Evolutionary conservation across 257 asterid genomes (phyloP).

Genomic region (Nicotiana attenuata): DNA sequence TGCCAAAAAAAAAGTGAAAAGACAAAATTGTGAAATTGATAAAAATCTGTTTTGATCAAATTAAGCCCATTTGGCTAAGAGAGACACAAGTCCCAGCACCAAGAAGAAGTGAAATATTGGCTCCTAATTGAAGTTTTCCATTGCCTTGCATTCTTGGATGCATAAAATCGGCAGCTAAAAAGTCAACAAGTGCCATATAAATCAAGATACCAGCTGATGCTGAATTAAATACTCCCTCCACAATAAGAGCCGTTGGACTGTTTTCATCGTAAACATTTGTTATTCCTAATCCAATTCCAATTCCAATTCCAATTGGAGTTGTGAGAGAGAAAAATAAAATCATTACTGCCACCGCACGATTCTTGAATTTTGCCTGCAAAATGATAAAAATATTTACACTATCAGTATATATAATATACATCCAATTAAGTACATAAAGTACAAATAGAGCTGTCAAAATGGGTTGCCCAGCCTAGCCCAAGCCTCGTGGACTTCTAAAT

Average conservation of each 20-base stretch:
- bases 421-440: neutral
- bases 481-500: too few relatives aligned
- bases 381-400: too few relatives aligned
- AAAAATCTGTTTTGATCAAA: neutral
- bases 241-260: constrained; percentile 14
- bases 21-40: neutral
- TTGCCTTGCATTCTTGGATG: constrained; percentile 17
- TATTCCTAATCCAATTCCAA: constrained; percentile 6
- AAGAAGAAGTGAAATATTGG: constrained; percentile 17
- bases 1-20: too few relatives aligned
- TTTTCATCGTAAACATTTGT: constrained; percentile 8
- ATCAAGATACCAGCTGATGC: constrained; percentile 18
- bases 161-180: constrained; percentile 16
- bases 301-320: constrained; percentile 1
- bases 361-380: constrained; percentile 2
- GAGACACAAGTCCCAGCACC: constrained; percentile 14
- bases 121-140: constrained; percentile 16
- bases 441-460: too few relatives aligned
- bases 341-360: neutral
- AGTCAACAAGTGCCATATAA: constrained; percentile 14
- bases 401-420: too few relatives aligned
- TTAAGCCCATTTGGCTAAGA: constrained; percentile 16
- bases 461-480: too few relatives aligned
- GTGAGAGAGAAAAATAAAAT: constrained; percentile 4
- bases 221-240: constrained; percentile 10